Base-by-base conservation (phyloP, 305 asterid species). In the Solanum hybrid region DNA sequence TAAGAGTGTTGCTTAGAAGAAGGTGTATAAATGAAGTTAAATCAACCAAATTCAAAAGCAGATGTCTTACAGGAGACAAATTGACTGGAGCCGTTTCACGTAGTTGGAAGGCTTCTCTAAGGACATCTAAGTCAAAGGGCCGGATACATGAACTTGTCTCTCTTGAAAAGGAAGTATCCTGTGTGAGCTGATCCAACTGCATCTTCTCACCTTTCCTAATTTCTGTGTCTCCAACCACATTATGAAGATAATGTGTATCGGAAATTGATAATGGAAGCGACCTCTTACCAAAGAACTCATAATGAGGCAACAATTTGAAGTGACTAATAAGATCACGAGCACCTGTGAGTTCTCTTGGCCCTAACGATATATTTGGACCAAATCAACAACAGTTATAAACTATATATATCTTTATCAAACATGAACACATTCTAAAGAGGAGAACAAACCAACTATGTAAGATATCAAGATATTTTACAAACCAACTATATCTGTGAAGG, bases 281-380 rank as follows among this genome's bases (percentile, higher is more conserved):
- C 94, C 93, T 94, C 94, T 96, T 97, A 95, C 99, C 96, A 94
- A 97, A 97, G 93, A 95, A 97, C 86, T 95, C 98, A 64, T 94
- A 89, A 89, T 96, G 99, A 88, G 99, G 97, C 88, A 94, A 92
- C 94, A 97, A 93, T 90, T 94, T 95, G 94, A 92, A 96, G 89
- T 94, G 98, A 90, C 94, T 95, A 92, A 96, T 92, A 91, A 97
- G 99, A 92, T 97, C 99, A 89, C 91, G 95, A 89, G 98, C 96
- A 89, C 99, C 99, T 82, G 99, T 97, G 88, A 96, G 97, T 94
- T 97, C 99, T 92, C 95, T 94, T 60, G 99, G 98, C 88, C 99
- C 99, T 97, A 87, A 90, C 86, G 81, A 90, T 66, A 88, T 73
- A 81, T 91, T 84, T 87, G 89, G 77, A 90, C 85, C 89, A 91